phyloP scores from a whole-genome alignment of 352 stramenopile species.

The Ophiocytium majus region DNA sequence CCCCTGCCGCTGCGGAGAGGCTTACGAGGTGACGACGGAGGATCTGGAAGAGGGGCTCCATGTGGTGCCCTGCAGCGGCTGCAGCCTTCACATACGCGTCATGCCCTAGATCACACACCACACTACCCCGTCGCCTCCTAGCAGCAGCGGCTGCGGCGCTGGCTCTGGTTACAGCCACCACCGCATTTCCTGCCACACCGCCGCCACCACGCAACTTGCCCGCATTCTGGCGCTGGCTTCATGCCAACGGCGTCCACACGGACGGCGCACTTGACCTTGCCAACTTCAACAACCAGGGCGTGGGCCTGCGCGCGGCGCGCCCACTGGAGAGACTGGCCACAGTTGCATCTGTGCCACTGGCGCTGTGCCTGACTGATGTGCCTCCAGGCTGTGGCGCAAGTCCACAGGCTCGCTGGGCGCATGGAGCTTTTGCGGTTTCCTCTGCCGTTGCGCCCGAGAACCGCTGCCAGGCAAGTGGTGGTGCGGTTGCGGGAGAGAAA shows the following conservation, averaged over 20 bases:
- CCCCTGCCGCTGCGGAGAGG: constrained; percentile 20
- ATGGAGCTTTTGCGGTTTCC: not conserved
- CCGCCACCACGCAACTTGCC: too few relatives aligned
- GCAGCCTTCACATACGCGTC: constrained; percentile 13
- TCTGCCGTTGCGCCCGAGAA: too few relatives aligned
- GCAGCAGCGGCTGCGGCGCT: too few relatives aligned
- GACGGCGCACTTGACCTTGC: not conserved
- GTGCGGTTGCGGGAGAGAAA: too few relatives aligned
- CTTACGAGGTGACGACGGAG: not conserved
- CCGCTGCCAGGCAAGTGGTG: too few relatives aligned
- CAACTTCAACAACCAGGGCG: not conserved
- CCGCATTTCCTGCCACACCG: too few relatives aligned
- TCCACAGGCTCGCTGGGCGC: constrained; percentile 1
- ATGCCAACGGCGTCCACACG: not conserved
- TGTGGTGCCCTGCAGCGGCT: not conserved
- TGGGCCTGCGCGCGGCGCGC: not conserved
- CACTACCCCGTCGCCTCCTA: too few relatives aligned
- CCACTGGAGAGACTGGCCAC: not conserved
- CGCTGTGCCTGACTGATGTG: not conserved
- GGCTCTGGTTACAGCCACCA: too few relatives aligned
- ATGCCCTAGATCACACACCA: too few relatives aligned
- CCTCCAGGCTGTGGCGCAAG: not conserved
- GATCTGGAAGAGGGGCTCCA: not conserved
- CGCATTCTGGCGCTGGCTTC: not conserved
- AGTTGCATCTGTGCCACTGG: not conserved